Evolutionary conservation across 2,329 filamentous ascomycete species (phyloP), one percentile per base, ranked within the genome.

Genomic region (Neocatenulostroma microsporum): DNA sequence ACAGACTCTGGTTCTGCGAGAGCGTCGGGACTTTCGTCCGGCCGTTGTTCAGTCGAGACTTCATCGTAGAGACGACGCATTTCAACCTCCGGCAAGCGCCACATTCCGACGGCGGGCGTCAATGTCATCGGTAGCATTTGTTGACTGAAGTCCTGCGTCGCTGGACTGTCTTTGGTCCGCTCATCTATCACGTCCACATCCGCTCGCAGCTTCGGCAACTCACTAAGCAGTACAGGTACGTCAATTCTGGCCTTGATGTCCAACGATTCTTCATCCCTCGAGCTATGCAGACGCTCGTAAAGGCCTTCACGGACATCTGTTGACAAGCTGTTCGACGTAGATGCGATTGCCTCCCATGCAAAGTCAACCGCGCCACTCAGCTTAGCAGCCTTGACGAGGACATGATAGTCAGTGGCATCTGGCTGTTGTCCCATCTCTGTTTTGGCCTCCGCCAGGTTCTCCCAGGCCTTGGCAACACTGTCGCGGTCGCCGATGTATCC

Each of bases 1-100:
- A n/a, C n/a, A n/a, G n/a, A n/a, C n/a, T n/a, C n/a, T n/a, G 30
- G 10, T 21, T 11, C 4, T 21, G 14, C 14, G 34, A 15, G 19
- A 32, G 30, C 9, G 17, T n/a, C 13, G 17, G 5, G 13, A 15
- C 5, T 9, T 20, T 21, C 10, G 5, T 13, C n/a, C 4, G 31
- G 54, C 32, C 51, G 45, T 7, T 54, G 58, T 36, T 67, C 66
- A 11, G 60, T 62, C 2, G 64, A 67, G 30, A 64, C 48, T 31
- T 64, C 60, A 40, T 69, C 62, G 48, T 70, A 70, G 1, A 70
- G 42, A 13, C 44, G 45, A 10, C 58, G 56, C 30, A 66, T 43
- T 12, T 61, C 50, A 8, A 50, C 39, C 11, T 57, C 44, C 3
- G 49, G 41, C 8, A 55, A 25, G 4, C 25, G 8, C 8, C 51